These are phyloP conservation scores for Aspergillus conjunctus DNA, from an alignment of 495 filamentous ascomycete species.

Conservation along the genomic window DNA sequence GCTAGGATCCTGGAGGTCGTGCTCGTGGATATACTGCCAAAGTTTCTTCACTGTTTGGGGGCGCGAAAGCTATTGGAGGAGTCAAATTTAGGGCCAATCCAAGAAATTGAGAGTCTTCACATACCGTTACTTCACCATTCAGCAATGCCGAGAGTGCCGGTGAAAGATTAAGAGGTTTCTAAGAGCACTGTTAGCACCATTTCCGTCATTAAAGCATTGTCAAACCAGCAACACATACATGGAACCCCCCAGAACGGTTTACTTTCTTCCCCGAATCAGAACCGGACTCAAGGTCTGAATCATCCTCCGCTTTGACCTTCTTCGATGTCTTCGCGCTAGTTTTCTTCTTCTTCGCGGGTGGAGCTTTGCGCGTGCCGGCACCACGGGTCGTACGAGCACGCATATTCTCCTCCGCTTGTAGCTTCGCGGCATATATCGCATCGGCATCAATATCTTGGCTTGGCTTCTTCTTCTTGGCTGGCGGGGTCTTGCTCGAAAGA, in stretches of 20 bases:
- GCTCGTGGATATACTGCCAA: conserved; percentile 88
- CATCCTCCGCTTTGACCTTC: conserved; percentile 74
- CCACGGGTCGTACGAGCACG: conserved; percentile 73
- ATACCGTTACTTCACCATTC: conserved; percentile 61
- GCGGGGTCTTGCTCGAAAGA: conserved; percentile 44
- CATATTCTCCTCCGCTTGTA: conserved; percentile 91
- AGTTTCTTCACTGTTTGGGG: conserved; percentile 94
- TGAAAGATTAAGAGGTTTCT: conserved; percentile 71
- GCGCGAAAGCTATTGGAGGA: conserved; percentile 68
- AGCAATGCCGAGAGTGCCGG: conserved; percentile 65
- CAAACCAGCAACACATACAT: conserved; percentile 50
- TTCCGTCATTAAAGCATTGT: not conserved
- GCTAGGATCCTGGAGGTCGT: conserved; percentile 83
- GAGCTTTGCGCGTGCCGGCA: conserved; percentile 55
- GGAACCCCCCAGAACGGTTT: conserved; percentile 67
- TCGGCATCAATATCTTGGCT: conserved; percentile 69
- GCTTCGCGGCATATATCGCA: conserved; percentile 77
- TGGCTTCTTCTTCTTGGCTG: conserved; percentile 59
- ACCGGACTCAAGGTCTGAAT: conserved; percentile 69
- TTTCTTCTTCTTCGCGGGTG: conserved; percentile 65
- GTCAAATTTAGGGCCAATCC: not conserved
- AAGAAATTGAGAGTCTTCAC: conserved; percentile 17
- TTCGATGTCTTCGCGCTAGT: conserved; percentile 71
- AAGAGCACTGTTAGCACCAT: conserved; percentile 15
- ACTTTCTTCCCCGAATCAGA: conserved; percentile 65